Percentiles rank a stretch among this genome's conserved stretches.
phyloP scores from a whole-genome alignment of 768 basidiomycete species.

The Exsudoporus frostii region DNA sequence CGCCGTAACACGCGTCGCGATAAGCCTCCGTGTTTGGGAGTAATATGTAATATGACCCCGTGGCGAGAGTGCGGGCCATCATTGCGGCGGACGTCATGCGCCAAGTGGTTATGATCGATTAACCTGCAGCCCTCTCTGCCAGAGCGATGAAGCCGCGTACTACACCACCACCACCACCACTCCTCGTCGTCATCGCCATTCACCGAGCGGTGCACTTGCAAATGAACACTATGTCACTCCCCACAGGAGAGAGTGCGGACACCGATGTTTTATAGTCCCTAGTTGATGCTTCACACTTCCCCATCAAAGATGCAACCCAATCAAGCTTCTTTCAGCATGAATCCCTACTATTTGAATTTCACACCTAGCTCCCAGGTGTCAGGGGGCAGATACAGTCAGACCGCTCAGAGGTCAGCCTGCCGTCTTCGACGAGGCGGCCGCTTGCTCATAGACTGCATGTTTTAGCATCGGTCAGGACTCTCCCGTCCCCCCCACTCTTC shows the following conservation, averaged over 20 bases:
- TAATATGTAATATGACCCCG: slow-evolving; percentile 30
- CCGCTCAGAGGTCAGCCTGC: slow-evolving; percentile 14
- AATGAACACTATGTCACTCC: slow-evolving; percentile 20
- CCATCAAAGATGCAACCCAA: slow-evolving; percentile 22
- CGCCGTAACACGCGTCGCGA: slow-evolving; percentile 21
- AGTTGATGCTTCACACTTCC: slow-evolving; percentile 10
- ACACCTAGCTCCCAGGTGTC: neutral
- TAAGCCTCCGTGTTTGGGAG: slow-evolving; percentile 20
- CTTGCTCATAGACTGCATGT: slow-evolving; percentile 6
- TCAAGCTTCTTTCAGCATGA: slow-evolving; percentile 18
- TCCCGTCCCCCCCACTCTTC: neutral
- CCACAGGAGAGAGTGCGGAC: slow-evolving; percentile 15
- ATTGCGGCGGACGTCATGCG: slow-evolving; percentile 21
- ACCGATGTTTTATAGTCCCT: slow-evolving; percentile 21
- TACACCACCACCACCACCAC: slow-evolving; percentile 19
- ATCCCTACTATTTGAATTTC: slow-evolving; percentile 11
- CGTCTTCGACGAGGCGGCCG: slow-evolving; percentile 1
- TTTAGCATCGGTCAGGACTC: slow-evolving; percentile 11
- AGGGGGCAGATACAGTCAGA: neutral
- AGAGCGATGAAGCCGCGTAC: slow-evolving; percentile 24
- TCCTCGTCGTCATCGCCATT: slow-evolving; percentile 25
- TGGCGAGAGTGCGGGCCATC: slow-evolving; percentile 21
- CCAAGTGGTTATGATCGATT: slow-evolving; percentile 16
- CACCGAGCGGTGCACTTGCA: slow-evolving; percentile 17
- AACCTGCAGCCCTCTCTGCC: slow-evolving; percentile 20